These are phyloP conservation scores for Mucor mucedo DNA, from an alignment of 371 early-diverging fungal genomes.

Conservation along the genomic window DNA sequence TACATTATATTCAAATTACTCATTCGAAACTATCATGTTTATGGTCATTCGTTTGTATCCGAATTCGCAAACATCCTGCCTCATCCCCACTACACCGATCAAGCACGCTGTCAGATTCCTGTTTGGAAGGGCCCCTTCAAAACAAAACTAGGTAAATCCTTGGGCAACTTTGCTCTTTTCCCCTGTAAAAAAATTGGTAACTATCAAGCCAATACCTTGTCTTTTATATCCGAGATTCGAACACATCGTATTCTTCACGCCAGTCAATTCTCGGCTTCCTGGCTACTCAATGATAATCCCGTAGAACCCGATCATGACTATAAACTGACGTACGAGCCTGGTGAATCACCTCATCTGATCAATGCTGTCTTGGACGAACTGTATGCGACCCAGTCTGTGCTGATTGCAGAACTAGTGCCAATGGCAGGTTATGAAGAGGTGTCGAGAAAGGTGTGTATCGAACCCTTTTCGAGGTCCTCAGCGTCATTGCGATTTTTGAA, in stretches of 20 bases:
- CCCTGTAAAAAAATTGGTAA: neutral
- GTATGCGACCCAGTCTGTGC: neutral
- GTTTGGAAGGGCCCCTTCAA: constrained; percentile 27
- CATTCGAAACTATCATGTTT: neutral
- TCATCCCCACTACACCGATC: neutral
- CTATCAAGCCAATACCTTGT: neutral
- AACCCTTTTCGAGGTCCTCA: constrained; percentile 8
- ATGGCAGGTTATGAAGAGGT: constrained; percentile 1
- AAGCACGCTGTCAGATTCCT: neutral
- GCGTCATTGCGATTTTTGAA: constrained; percentile 21
- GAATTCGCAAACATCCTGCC: constrained; percentile 19
- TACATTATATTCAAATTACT: constrained; percentile 4
- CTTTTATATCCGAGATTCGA: constrained; percentile 14
- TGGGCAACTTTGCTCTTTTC: constrained; percentile 12
- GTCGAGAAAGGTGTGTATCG: constrained; percentile 6
- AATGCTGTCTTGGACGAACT: constrained; percentile 5
- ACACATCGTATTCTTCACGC: constrained; percentile 1
- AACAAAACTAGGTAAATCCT: neutral
- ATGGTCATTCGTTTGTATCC: constrained; percentile 22
- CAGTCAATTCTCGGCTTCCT: constrained; percentile 15
- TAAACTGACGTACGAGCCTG: constrained; percentile 1
- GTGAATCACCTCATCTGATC: neutral
- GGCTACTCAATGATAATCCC: constrained; percentile 1
- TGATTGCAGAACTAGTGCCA: constrained; percentile 22
- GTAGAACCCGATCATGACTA: constrained; percentile 3